These are phyloP conservation scores for Cucurbita argyrosperma DNA, from an alignment of 306 rosid genomes.

Conservation along the genomic window DNA sequence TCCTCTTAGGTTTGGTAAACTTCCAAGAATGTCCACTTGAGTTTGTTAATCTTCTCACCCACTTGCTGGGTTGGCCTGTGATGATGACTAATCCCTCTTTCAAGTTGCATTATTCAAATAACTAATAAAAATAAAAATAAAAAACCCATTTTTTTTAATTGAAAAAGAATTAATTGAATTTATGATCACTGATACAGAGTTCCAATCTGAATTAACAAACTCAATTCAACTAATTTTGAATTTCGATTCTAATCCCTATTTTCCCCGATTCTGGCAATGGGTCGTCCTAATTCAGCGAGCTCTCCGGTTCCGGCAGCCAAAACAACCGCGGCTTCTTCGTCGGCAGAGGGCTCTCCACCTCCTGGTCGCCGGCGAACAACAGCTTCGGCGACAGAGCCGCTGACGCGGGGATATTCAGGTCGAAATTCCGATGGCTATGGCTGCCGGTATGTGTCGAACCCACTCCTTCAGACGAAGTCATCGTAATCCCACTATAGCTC, in stretches of 20 bases:
- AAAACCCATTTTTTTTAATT: too few species aligned
- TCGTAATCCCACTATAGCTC: slow-evolving; percentile 23
- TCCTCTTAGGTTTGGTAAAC: too few species aligned
- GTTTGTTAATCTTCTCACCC: too few species aligned
- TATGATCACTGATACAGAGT: too few species aligned
- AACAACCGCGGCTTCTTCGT: slow-evolving; percentile 41
- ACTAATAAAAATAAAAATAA: too few species aligned
- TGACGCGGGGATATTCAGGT: slow-evolving; percentile 69
- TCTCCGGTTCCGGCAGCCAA: slow-evolving; percentile 3
- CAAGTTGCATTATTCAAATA: too few species aligned
- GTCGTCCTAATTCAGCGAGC: background rate
- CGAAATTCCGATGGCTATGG: slow-evolving; percentile 43
- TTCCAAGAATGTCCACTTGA: too few species aligned
- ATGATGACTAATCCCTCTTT: too few species aligned
- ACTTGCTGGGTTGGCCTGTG: too few species aligned
- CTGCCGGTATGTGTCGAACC: slow-evolving; percentile 25
- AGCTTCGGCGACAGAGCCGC: slow-evolving; percentile 43
- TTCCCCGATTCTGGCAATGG: background rate
- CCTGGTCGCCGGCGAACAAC: slow-evolving; percentile 35
- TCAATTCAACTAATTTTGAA: background rate
- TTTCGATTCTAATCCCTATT: background rate
- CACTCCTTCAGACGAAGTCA: slow-evolving; percentile 40
- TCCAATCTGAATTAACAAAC: too few species aligned
- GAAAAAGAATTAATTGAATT: too few species aligned
- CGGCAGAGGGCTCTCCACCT: slow-evolving; percentile 79